phyloP scores from a whole-genome alignment of 2,329 filamentous ascomycete species.

The Aspergillus ochraceoroseus region DNA sequence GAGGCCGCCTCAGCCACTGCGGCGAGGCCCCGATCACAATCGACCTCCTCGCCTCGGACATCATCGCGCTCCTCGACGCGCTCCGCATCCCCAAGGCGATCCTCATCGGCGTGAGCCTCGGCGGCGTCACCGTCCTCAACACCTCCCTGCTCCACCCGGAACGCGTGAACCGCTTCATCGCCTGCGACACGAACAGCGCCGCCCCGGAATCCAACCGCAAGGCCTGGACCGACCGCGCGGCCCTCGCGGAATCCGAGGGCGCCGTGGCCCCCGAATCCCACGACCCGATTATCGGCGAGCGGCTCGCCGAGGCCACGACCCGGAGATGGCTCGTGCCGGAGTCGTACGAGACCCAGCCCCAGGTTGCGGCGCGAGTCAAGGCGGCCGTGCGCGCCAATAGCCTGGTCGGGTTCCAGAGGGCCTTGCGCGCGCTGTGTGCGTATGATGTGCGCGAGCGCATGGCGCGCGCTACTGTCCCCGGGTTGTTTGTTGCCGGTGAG shows the following conservation, averaged over 20 bases:
- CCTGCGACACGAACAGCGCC: slow-evolving; percentile 73
- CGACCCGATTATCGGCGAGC: slow-evolving; percentile 55
- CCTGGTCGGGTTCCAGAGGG: slow-evolving; percentile 71
- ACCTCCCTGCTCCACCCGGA: slow-evolving; percentile 63
- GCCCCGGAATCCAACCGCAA: slow-evolving; percentile 69
- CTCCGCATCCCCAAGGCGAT: slow-evolving; percentile 64
- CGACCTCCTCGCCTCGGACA: slow-evolving; percentile 63
- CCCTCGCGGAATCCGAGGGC: slow-evolving; percentile 57
- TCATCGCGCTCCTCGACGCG: slow-evolving; percentile 61
- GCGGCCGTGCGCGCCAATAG: slow-evolving; percentile 66
- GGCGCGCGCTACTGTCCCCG: slow-evolving; percentile 36
- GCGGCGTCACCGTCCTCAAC: slow-evolving; percentile 71
- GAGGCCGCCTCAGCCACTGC: slow-evolving; percentile 56
- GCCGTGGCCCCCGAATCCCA: slow-evolving; percentile 34
- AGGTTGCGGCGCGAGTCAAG: slow-evolving; percentile 54
- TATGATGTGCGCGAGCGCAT: slow-evolving; percentile 49
- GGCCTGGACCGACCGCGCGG: slow-evolving; percentile 74
- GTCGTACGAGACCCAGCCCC: slow-evolving; percentile 55
- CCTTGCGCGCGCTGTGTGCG: slow-evolving; percentile 60
- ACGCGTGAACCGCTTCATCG: slow-evolving; percentile 58
- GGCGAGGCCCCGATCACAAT: slow-evolving; percentile 51
- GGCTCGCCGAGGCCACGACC: slow-evolving; percentile 66
- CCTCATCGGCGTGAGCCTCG: slow-evolving; percentile 73
- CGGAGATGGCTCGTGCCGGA: slow-evolving; percentile 66
- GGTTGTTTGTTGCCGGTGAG: slow-evolving; percentile 66